phyloP scores from a whole-genome alignment of 148 eudicot genomes.

The Vaccinium vitisidaea region DNA sequence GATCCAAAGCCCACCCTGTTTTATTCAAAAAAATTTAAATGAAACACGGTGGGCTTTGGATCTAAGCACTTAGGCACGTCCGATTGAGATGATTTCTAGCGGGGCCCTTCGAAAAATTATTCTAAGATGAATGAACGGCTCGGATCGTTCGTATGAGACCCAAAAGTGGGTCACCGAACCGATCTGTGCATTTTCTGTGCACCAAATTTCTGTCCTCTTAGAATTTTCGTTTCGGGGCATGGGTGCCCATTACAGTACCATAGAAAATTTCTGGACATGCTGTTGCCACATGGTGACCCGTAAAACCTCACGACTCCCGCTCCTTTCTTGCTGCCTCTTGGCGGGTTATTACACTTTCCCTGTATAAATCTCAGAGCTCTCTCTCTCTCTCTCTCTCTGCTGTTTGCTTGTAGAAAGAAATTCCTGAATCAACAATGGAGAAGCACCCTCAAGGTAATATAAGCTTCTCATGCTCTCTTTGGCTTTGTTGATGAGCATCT shows the following conservation, averaged over 20 bases:
- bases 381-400: background rate
- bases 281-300: slow-evolving; percentile 21
- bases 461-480: background rate
- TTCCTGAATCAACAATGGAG: slow-evolving; percentile 21
- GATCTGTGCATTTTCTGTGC: too few relatives aligned
- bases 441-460: slow-evolving; percentile 19
- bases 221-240: too few relatives aligned
- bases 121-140: too few relatives aligned
- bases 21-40: too few relatives aligned
- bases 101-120: too few relatives aligned
- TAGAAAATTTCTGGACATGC: slow-evolving; percentile 14
- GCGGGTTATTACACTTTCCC: background rate
- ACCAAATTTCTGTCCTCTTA: too few relatives aligned
- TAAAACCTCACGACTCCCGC: slow-evolving; percentile 9
- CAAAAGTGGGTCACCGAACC: too few relatives aligned
- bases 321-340: background rate
- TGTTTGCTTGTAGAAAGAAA: background rate
- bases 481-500: background rate
- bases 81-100: too few relatives aligned
- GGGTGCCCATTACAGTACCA: background rate
- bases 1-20: too few relatives aligned
- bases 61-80: too few relatives aligned
- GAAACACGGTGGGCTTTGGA: too few relatives aligned
- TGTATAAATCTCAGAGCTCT: background rate
- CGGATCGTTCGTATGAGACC: too few relatives aligned